phyloP scores from a whole-genome alignment of 441 rosid genomes.

The Pelargonium cotyledonis region DNA sequence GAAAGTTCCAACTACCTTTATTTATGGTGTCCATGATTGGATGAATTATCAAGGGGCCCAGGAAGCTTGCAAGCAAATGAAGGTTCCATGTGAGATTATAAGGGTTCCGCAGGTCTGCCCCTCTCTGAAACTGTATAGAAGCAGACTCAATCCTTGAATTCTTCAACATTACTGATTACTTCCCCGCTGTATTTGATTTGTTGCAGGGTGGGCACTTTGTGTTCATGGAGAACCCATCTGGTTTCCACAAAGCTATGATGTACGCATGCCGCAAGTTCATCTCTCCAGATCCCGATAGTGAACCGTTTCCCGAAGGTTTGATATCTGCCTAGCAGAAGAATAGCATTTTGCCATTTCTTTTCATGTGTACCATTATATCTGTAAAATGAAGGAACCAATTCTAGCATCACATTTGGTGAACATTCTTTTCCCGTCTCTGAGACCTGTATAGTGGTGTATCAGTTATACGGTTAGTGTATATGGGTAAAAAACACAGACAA shows the following conservation, averaged over 20 bases:
- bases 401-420: too few relatives aligned
- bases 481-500: too few relatives aligned
- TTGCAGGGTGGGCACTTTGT: constrained; percentile 84
- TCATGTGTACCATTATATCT: too few relatives aligned
- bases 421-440: too few relatives aligned
- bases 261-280: constrained; percentile 71
- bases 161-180: background rate
- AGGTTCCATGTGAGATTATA: background rate
- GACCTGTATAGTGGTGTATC: too few relatives aligned
- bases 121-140: background rate
- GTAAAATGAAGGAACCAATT: too few relatives aligned
- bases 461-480: too few relatives aligned
- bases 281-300: constrained; percentile 40
- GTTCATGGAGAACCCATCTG: constrained; percentile 73
- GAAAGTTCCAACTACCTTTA: background rate
- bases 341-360: too few relatives aligned
- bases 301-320: constrained; percentile 61
- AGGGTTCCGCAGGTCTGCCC: constrained; percentile 28
- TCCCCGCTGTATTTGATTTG: background rate
- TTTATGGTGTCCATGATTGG: constrained; percentile 35
- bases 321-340: constrained; percentile 40
- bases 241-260: constrained; percentile 67
- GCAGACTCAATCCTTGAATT: background rate
- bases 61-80: constrained; percentile 45
- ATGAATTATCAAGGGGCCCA: constrained; percentile 86